phyloP scores from a whole-genome alignment of 2,329 filamentous ascomycete genomes.

The Clarireedia hainanense region DNA sequence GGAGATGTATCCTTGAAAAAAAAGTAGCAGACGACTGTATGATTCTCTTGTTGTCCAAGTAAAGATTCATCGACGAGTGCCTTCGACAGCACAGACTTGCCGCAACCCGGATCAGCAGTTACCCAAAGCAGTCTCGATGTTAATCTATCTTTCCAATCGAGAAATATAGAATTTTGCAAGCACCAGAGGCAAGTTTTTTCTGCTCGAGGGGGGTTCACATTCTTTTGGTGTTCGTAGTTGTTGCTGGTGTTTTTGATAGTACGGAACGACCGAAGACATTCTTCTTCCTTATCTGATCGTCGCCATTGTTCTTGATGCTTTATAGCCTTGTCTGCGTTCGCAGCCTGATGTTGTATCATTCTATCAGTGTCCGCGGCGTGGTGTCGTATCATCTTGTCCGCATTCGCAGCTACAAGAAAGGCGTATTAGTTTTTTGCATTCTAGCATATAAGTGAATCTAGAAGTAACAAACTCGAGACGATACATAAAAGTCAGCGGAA shows the following conservation, averaged over 20 bases:
- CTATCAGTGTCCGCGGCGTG: background rate
- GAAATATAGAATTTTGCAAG: background rate
- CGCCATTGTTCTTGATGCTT: background rate
- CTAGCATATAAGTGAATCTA: no score
- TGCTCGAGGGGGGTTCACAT: background rate
- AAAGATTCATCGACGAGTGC: conserved; percentile 2
- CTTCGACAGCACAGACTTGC: conserved; percentile 7
- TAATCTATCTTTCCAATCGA: conserved; percentile 1
- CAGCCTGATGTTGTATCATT: background rate
- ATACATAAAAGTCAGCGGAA: no score
- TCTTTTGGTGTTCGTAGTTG: background rate
- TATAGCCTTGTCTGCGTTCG: background rate
- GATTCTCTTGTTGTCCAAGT: background rate
- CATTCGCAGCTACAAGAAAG: no score
- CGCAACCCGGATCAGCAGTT: conserved; percentile 6
- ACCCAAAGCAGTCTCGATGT: conserved; percentile 2
- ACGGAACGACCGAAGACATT: background rate
- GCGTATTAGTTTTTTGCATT: no score
- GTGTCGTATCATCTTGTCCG: background rate
- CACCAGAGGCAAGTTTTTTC: conserved; percentile 1
- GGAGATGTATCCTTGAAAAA: conserved; percentile 7
- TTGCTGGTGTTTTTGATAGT: background rate
- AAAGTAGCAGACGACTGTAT: conserved; percentile 4
- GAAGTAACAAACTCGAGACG: no score
- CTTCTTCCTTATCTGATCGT: background rate